Base-by-base conservation (phyloP, 2,329 filamentous ascomycete species). In the Cladosporium oxysporum region DNA sequence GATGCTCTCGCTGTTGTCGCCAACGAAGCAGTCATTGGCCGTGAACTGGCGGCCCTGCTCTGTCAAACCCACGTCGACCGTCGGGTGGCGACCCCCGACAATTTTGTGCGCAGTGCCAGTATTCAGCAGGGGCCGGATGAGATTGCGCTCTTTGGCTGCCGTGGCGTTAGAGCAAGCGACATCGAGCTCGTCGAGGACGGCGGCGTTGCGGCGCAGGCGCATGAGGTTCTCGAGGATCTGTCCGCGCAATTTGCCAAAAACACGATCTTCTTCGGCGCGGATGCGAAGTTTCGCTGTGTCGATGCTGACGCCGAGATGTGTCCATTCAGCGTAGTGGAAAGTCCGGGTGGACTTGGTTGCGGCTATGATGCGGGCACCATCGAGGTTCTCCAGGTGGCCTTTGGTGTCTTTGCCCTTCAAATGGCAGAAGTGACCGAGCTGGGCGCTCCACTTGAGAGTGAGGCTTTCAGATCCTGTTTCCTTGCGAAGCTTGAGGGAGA, bases 141-240 rank as follows among this genome's bases (percentile, higher is more conserved):
- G 88, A 57, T 84, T 81, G 68, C 91, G 89, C 75, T 96, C 91
- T 28, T 83, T 77, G 1, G 95, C 93, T 2, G 98, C 83, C 5
- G 83, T 84, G 2, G 95, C 92, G 74, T 96, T 96, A 0, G 92
- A 92, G 64, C 91, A 92, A 2, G 91, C 87, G 44, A 99, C 90
- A 78, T 99, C 95, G 10, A 99, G 86, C 77, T 97, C 93, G 76
- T 98, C 94, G 23, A 99, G 86, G 0, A 97, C 90, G n/a, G 88
- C 85, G 12, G 94, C 93, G 77, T 97, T 98, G 66, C 91, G 90
- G 6, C 95, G 89, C 16, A 99, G 86, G 73, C 90, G 92, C 69
- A 97, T 88, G 3, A 99, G 85, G 72, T 93, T 94, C 57, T 86
- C 80, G 4, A 98, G 88, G 0, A 97, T 93, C 60, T 87, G 83